Conservation (phyloP, 148 eudicot species). For the Beta vulgaris region DNA sequence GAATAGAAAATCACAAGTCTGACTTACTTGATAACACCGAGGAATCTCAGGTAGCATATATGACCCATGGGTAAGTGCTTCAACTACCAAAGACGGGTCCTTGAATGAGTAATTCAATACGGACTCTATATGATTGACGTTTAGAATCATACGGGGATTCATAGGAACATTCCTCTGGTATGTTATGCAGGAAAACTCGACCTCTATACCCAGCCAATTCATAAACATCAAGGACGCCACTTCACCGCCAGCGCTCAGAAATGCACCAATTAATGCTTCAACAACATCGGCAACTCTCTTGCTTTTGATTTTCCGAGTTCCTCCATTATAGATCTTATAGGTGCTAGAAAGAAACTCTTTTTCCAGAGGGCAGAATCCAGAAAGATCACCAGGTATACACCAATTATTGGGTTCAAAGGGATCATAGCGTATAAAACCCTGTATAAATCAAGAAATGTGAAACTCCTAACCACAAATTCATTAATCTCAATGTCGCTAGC, state of each 20-base stretch:
- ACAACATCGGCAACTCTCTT: conserved; percentile 87
- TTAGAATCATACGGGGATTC: conserved; percentile 39
- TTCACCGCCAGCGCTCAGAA: conserved; percentile 68
- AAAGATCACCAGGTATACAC: conserved; percentile 64
- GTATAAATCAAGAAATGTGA: conserved; percentile 15
- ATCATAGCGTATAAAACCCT: conserved; percentile 89
- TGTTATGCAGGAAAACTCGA: conserved; percentile 39
- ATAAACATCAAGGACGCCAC: conserved; percentile 60
- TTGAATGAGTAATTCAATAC: conserved; percentile 53
- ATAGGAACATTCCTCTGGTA: conserved; percentile 38
- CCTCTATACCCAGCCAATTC: conserved; percentile 79
- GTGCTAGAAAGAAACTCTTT: conserved; percentile 38
- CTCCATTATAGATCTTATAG: conserved; percentile 40
- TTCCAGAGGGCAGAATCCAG: conserved; percentile 23
- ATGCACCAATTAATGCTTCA: conserved; percentile 91
- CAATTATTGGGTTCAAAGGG: conserved; percentile 68
- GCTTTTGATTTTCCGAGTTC: conserved; percentile 45
- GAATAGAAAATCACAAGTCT: not conserved
- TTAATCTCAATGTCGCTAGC: not conserved
- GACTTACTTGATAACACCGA: conserved; percentile 78
- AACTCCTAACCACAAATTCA: not conserved
- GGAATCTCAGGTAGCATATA: conserved; percentile 85
- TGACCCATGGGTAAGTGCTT: conserved; percentile 91
- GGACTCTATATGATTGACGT: conserved; percentile 45
- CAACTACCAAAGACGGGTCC: conserved; percentile 71